phyloP scores from a whole-genome alignment of 169 alveolate genomes.

The Eimeria acervulina region DNA sequence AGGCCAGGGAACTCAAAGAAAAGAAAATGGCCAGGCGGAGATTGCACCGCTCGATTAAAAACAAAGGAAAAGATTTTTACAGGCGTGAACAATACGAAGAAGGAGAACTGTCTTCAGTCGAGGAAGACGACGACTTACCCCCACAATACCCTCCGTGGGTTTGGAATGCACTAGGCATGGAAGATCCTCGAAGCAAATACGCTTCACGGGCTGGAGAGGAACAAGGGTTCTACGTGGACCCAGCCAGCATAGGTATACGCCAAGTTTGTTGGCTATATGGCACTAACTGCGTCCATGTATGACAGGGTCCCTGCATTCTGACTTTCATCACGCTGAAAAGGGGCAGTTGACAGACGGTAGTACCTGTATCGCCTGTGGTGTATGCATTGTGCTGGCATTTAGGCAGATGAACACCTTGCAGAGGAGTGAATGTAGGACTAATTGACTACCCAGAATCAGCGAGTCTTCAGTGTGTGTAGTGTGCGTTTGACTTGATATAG shows the following conservation, averaged over 20 bases:
- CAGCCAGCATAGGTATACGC: conserved; percentile 42
- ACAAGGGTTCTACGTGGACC: conserved; percentile 25
- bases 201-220: not conserved
- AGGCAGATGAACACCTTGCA: not conserved
- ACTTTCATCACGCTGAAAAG: not conserved
- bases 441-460: not conserved
- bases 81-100: conserved; percentile 1
- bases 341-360: not conserved
- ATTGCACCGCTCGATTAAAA: not conserved
- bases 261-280: not conserved
- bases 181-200: conserved; percentile 26
- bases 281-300: not conserved
- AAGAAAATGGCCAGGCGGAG: not conserved
- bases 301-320: not conserved
- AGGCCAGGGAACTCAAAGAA: not conserved
- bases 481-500: not conserved
- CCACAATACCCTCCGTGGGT: conserved; percentile 70
- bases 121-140: not conserved
- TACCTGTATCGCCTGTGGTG: not conserved
- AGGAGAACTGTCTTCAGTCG: not conserved
- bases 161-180: conserved; percentile 67
- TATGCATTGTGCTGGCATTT: not conserved
- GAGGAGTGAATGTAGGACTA: not conserved
- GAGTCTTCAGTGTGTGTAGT: not conserved
- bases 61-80: not conserved